Evolutionary conservation across 805 yeast genomes (phyloP).

Genomic region (Suhomyces sp.): DNA sequence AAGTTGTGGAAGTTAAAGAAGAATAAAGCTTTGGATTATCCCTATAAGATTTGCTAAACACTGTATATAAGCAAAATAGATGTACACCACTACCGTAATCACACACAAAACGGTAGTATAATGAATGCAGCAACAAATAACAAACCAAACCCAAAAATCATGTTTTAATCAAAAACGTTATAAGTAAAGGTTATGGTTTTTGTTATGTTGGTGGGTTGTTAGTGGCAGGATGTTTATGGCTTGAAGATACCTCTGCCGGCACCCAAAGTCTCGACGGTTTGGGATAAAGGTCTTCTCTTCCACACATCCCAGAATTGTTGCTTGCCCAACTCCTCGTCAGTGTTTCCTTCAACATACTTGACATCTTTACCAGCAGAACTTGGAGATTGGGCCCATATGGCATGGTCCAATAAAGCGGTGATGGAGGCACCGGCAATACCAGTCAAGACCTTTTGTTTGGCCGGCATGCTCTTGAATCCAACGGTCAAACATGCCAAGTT

Average conservation of each 20-base stretch:
- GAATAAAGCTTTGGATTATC: conserved; percentile 80
- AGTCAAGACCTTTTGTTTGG: conserved; percentile 39
- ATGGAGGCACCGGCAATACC: conserved; percentile 40
- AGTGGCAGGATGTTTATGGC: conserved; percentile 6
- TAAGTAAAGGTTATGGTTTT: background rate
- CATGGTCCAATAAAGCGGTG: conserved; percentile 37
- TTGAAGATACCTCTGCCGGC: conserved; percentile 57
- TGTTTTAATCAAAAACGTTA: no score
- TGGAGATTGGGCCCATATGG: conserved; percentile 40
- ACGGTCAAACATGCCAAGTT: conserved; percentile 46
- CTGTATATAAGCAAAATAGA: conserved; percentile 2
- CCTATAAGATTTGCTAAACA: conserved; percentile 50
- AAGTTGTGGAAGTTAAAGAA: conserved; percentile 86
- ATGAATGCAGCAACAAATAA: background rate
- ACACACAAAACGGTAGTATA: background rate
- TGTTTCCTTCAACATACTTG: conserved; percentile 39
- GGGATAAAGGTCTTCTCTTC: conserved; percentile 77
- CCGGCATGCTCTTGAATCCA: conserved; percentile 41
- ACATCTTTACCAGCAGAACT: conserved; percentile 37
- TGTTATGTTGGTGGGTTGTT: background rate
- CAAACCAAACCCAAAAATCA: background rate
- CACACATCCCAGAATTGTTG: conserved; percentile 75
- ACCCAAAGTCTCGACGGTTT: conserved; percentile 75
- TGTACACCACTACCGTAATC: no score
- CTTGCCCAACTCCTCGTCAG: conserved; percentile 33